These are phyloP conservation scores for Tremellales sp. DNA, from an alignment of 1,284 basidiomycete genomes.

Conservation along the genomic window DNA sequence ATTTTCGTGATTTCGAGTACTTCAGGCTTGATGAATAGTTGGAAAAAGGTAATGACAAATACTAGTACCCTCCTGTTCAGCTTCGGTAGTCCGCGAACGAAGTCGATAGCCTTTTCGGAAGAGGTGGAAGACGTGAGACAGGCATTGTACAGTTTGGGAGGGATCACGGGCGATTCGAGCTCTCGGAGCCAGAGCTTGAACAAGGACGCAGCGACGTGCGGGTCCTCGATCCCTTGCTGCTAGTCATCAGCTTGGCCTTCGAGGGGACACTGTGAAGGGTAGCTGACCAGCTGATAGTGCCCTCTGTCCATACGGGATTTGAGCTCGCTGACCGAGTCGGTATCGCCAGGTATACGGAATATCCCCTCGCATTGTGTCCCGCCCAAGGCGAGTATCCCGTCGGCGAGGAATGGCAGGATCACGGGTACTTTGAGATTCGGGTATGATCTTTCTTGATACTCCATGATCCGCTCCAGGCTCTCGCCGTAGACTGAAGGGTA, in stretches of 20 bases:
- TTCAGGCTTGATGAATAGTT: slow-evolving; percentile 74
- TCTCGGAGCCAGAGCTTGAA: slow-evolving; percentile 91
- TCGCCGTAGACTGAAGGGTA: slow-evolving; percentile 90
- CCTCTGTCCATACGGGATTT: slow-evolving; percentile 84
- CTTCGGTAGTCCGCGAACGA: slow-evolving; percentile 71
- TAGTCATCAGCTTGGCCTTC: background rate
- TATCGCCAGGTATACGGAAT: slow-evolving; percentile 83
- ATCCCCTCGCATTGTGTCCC: slow-evolving; percentile 80
- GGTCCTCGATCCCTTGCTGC: slow-evolving; percentile 66
- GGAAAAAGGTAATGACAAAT: slow-evolving; percentile 82
- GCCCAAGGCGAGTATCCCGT: slow-evolving; percentile 81
- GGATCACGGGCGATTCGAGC: slow-evolving; percentile 79
- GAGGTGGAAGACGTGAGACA: slow-evolving; percentile 58
- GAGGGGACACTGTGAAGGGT: background rate
- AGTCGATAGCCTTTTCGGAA: slow-evolving; percentile 63
- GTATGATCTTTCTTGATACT: slow-evolving; percentile 76
- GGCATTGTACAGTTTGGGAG: slow-evolving; percentile 66
- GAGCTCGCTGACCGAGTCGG: slow-evolving; percentile 75
- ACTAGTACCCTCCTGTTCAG: slow-evolving; percentile 77
- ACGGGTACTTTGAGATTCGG: slow-evolving; percentile 79
- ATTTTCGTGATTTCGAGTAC: slow-evolving; percentile 74
- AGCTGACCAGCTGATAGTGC: slow-evolving; percentile 73
- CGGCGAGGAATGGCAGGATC: slow-evolving; percentile 83
- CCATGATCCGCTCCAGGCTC: slow-evolving; percentile 73
- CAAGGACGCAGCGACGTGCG: slow-evolving; percentile 77